A percentile compares a stretch with the other conserved stretches of the same genome.
phyloP scores from a whole-genome alignment of 2,329 filamentous ascomycete genomes.

The Sporothrix inflata region DNA sequence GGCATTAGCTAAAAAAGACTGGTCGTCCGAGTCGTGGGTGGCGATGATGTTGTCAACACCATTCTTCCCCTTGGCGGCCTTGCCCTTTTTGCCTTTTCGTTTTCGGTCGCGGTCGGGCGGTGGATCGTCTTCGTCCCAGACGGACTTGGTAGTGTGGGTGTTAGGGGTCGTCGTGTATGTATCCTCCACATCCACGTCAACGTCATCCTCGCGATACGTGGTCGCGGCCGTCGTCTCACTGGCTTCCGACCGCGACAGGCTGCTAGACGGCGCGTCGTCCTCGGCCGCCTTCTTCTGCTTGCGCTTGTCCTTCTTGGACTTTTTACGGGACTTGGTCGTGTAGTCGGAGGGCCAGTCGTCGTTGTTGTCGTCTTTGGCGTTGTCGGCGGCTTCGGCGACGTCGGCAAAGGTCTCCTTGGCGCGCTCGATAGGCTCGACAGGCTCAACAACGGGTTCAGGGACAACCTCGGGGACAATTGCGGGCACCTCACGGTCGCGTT shows the following conservation, averaged over 20 bases:
- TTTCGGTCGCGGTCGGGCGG: constrained; percentile 21
- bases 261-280: background rate
- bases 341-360: constrained; percentile 41
- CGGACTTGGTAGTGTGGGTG: background rate
- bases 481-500: background rate
- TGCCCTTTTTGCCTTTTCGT: constrained; percentile 32
- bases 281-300: constrained; percentile 25
- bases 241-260: constrained; percentile 8
- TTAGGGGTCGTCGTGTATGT: background rate
- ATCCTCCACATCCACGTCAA: background rate
- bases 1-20: constrained; percentile 74
- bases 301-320: constrained; percentile 26
- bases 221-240: constrained; percentile 6
- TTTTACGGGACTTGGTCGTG: constrained; percentile 19
- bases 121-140: constrained; percentile 19
- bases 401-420: constrained; percentile 6
- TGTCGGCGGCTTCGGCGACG: background rate
- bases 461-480: background rate
- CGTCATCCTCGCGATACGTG: background rate
- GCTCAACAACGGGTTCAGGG: background rate
- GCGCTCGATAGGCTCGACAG: background rate
- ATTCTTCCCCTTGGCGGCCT: background rate
- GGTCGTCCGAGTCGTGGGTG: background rate
- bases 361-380: constrained; percentile 35
- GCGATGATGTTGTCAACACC: background rate